Conservation (phyloP, 805 yeast genomes). For the Jamesozyma lodderae region DNA sequence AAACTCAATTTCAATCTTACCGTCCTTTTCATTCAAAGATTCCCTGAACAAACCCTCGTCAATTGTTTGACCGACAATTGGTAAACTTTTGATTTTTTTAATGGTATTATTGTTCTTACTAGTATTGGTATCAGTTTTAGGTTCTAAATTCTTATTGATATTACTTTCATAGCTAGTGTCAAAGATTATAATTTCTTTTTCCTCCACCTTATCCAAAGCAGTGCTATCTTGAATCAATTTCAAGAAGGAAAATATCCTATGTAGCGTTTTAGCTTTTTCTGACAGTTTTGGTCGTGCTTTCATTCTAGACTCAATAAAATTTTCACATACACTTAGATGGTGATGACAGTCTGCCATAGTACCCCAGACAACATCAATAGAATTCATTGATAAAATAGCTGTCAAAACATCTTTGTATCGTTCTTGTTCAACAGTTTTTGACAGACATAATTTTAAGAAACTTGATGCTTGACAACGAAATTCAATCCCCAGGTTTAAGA, state of each 20-base stretch:
- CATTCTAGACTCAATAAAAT: conserved; percentile 63
- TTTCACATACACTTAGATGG: conserved; percentile 69
- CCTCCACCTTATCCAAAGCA: conserved; percentile 23
- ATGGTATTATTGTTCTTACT: neutral
- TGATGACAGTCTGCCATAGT: conserved; percentile 77
- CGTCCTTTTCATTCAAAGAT: conserved; percentile 37
- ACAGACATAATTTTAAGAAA: conserved; percentile 53
- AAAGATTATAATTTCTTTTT: conserved; percentile 8
- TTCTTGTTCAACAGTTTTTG: conserved; percentile 43
- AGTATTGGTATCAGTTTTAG: neutral
- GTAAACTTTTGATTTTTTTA: neutral
- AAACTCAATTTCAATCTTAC: conserved; percentile 40
- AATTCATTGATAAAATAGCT: conserved; percentile 77
- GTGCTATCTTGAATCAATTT: conserved; percentile 75
- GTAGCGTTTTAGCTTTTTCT: conserved; percentile 67
- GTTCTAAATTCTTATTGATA: neutral
- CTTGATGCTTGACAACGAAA: conserved; percentile 66
- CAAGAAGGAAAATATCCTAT: conserved; percentile 67
- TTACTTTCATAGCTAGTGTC: neutral
- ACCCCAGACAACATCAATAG: conserved; percentile 86
- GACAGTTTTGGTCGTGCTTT: conserved; percentile 54
- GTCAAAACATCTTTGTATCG: conserved; percentile 78
- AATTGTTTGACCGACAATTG: neutral
- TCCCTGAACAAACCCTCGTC: conserved; percentile 30
- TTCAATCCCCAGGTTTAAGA: conserved; percentile 62